phyloP scores from a whole-genome alignment of 805 yeast genomes.

The Pichia deserticola region DNA sequence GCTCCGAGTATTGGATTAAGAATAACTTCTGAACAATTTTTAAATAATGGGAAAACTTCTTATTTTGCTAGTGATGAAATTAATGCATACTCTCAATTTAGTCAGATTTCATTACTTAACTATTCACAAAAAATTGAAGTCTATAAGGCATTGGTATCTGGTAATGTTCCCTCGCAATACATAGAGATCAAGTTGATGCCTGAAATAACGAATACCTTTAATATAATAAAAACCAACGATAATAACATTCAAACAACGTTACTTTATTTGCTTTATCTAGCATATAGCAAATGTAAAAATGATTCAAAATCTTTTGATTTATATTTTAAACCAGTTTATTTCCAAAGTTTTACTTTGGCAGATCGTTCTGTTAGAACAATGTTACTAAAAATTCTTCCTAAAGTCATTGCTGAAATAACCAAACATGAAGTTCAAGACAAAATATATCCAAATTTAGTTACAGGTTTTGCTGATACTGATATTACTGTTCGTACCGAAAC shows the following conservation, averaged over 20 bases:
- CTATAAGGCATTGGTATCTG: conserved; percentile 31
- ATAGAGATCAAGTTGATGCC: conserved; percentile 63
- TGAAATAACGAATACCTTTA: conserved; percentile 46
- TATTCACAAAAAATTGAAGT: conserved; percentile 46
- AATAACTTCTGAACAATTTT: conserved; percentile 31
- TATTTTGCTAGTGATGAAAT: conserved; percentile 43
- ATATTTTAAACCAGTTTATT: conserved; percentile 52
- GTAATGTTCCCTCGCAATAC: conserved; percentile 38
- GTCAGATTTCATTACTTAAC: conserved; percentile 46
- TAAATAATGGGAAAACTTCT: conserved; percentile 24
- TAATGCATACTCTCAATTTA: conserved; percentile 42
- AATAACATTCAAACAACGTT: conserved; percentile 24
- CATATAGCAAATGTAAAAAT: conserved; percentile 22
- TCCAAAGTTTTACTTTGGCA: conserved; percentile 52
- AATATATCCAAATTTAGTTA: conserved; percentile 59
- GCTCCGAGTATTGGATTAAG: conserved; percentile 32
- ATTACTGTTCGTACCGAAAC: conserved; percentile 76
- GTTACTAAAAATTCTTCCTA: conserved; percentile 57
- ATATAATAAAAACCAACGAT: conserved; percentile 16
- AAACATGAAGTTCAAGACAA: conserved; percentile 59
- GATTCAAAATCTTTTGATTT: conserved; percentile 28
- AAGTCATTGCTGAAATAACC: conserved; percentile 41
- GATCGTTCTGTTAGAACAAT: conserved; percentile 75
- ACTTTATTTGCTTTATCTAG: conserved; percentile 35
- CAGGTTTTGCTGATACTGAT: conserved; percentile 84